Evolutionary conservation across 148 eudicot species (phyloP).

Genomic region (Diospyros lotus): DNA sequence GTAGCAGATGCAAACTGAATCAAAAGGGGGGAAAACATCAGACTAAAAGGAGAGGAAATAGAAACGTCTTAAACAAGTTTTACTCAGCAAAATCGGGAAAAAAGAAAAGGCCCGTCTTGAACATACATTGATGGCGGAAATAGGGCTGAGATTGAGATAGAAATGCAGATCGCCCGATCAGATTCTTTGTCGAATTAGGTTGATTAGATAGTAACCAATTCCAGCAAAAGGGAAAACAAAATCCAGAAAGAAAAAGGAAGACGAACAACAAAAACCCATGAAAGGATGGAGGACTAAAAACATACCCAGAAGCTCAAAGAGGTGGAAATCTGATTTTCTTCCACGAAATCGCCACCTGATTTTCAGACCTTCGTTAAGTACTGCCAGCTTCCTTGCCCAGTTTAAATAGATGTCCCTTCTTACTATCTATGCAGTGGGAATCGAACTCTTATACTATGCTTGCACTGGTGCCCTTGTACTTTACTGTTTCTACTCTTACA

Average conservation of each 20-base stretch:
- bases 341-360: conserved; percentile 4
- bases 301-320: conserved; percentile 20
- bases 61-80: background rate
- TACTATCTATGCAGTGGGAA: no score
- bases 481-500: no score
- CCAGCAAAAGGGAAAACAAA: background rate
- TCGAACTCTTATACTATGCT: no score
- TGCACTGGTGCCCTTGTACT: no score
- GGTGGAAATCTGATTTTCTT: conserved; percentile 10
- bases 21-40: background rate
- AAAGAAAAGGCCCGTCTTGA: no score
- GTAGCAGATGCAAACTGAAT: background rate
- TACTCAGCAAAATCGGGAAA: no score
- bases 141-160: background rate
- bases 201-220: background rate
- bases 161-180: background rate
- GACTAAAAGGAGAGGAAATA: background rate
- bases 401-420: no score
- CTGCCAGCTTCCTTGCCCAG: no score
- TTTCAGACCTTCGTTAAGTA: no score
- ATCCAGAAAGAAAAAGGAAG: background rate
- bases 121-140: background rate
- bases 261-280: background rate
- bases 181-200: background rate
- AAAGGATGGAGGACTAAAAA: background rate